Base-by-base conservation (phyloP, 805 yeast species). In the Scheffersomyces amazonensis region DNA sequence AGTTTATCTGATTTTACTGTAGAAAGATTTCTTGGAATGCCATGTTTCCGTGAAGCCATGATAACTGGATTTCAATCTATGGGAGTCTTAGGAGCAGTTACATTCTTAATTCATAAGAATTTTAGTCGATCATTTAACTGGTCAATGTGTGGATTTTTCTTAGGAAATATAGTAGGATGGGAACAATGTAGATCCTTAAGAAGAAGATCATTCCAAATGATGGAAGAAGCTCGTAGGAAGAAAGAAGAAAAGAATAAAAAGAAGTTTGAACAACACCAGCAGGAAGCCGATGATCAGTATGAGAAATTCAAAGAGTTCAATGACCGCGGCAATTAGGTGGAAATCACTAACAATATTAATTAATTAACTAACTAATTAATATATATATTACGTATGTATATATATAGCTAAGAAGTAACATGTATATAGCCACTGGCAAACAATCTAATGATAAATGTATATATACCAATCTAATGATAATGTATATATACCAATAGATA, bases 91-190 rank as follows among this genome's bases (percentile, higher is more conserved):
- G 84, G 87, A 0, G 64, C 81, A 0, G 80, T 83, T 20, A 81
- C 85, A 25, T 80, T 83, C 40, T 54, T 83, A 23, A 78, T 81
- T 36, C 87, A 81, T 51, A 81, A 81, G 51, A 76, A 78, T 35
- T 72, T 82, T 0, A 56, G 66, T 8, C 74, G 74, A 43, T 81
- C 95, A 1, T 69, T 78, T 12, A 87, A 90, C 54, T 90, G 96
- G 96, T 82, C 83, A 8, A 70, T 86, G 35, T 84, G 85, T 27
- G 95, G 93, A 3, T 77, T 88, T 46, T 61, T 86, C 39, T 56
- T 88, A 16, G 96, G 96, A 1, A 80, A 87, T 32, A 72, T 86
- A 0, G 80, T 86, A 19, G 87, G 95, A 1, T 90, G 96, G 96
- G 96, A 90, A 56, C 96, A 88, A 61, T 90, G 98, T 59, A 72